Base-by-base conservation (phyloP, 805 yeast species). In the Monosporozyma aerobia region DNA sequence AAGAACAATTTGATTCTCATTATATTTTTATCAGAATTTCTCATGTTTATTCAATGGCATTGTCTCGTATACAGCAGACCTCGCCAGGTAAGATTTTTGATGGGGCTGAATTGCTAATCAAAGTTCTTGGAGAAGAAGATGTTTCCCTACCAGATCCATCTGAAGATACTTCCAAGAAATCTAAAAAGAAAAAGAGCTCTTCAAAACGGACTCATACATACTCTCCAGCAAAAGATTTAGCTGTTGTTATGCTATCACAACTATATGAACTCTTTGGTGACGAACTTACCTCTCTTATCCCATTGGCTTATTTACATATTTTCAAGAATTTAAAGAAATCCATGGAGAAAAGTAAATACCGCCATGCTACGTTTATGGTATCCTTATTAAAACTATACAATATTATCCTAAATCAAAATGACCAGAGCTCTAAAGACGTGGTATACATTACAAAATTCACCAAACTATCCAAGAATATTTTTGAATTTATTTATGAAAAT, bases 241-340 rank as follows among this genome's bases (percentile, higher is more conserved):
- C 71, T 7, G 58, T 58, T 40, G 64, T 63, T 0, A 51, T 66
- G 1, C 58, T 73, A 13, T 58, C 58, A 0, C 65, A 63, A 16
- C 51, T 72, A 3, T 66, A 68, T 51, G 70, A 69, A 52, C 51
- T 57, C 0, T 72, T 68, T 57, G 68, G 70, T 1, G 61, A 63
- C 11, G 66, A 65, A 10, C 54, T 73, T 2, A 59, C 66, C 5
- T 68, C 75, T 1, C 61, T 72, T 41, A 59, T 64, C 1, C 72
- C 76, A 6, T 53, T 69, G 4, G 39, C 72, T 3, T 49, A 68
- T 14, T 50, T 67, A 7, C 52, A 62, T 1, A 45, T 69, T 5
- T 59, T 70, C 51, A 72, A 69, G 53, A 60, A 67, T 22, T 45
- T 73, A 23, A 73, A 70, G 53, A 71, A 71, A 50, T 57, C 58